A percentile compares a stretch with the other conserved stretches of the same genome.
phyloP scores from a whole-genome alignment of 1,284 basidiomycete species.

The Stygiomarasmius scandens region DNA sequence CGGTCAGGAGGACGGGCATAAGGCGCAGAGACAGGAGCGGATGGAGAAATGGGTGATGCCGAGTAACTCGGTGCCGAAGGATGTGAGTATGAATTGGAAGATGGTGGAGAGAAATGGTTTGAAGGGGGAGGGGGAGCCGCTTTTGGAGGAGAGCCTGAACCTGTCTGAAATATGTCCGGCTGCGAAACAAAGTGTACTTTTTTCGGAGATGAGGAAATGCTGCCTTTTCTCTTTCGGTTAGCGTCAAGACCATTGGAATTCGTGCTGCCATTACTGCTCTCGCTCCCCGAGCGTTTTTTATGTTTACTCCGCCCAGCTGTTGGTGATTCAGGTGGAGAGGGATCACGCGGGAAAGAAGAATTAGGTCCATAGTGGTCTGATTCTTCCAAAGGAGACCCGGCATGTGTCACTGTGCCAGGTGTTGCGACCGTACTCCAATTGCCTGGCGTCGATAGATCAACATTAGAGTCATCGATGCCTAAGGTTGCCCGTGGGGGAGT shows the following conservation, averaged over 20 bases:
- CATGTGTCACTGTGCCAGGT: constrained; percentile 45
- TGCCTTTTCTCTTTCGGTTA: constrained; percentile 4
- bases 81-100: constrained; percentile 10
- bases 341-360: constrained; percentile 1
- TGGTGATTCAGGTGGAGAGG: constrained; percentile 18
- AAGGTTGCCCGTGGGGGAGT: constrained; percentile 22
- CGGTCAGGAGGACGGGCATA: constrained; percentile 17
- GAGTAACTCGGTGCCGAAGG: constrained; percentile 9
- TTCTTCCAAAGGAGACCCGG: constrained; percentile 19
- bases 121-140: constrained; percentile 5
- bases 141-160: neutral
- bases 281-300: constrained; percentile 28
- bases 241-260: constrained; percentile 17
- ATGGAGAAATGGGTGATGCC: neutral
- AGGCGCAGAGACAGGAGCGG: constrained; percentile 7
- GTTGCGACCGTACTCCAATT: constrained; percentile 69
- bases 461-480: neutral
- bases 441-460: constrained; percentile 33
- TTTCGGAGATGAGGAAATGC: constrained; percentile 8
- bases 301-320: constrained; percentile 16
- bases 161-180: neutral
- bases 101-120: neutral
- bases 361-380: neutral
- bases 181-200: constrained; percentile 14
- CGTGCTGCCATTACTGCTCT: constrained; percentile 29